Evolutionary conservation across 441 rosid genomes (phyloP).

Genomic region (Erodium texanum): DNA sequence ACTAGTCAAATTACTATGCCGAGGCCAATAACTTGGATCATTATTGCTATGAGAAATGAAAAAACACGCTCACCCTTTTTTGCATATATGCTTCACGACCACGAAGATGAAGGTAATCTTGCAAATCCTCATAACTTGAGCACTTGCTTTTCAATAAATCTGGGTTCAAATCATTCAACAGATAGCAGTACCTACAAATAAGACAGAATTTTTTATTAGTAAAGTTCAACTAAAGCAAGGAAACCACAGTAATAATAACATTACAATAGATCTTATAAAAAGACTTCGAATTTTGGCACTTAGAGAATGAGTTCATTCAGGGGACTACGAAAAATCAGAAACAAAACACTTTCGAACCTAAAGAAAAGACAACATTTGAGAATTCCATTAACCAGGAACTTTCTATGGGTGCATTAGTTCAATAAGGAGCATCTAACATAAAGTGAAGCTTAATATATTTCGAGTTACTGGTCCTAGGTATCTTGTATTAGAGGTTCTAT

Average conservation of each 20-base stretch:
- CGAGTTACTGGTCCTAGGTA: background rate
- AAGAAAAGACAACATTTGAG: background rate
- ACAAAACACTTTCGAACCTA: background rate
- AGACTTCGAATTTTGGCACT: background rate
- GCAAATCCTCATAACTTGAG: conserved; percentile 62
- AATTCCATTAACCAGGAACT: background rate
- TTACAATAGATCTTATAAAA: background rate
- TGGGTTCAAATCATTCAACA: conserved; percentile 68
- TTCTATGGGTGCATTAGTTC: background rate
- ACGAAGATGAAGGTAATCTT: conserved; percentile 62
- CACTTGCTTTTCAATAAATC: conserved; percentile 57
- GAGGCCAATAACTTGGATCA: background rate
- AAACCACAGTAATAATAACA: background rate
- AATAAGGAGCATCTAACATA: background rate
- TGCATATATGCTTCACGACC: conserved; percentile 90
- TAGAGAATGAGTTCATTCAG: background rate
- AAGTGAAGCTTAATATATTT: background rate
- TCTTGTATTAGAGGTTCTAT: background rate
- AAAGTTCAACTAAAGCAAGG: conserved; percentile 3
- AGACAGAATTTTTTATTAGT: conserved; percentile 11
- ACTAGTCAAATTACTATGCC: background rate
- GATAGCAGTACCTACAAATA: conserved; percentile 73
- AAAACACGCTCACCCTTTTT: conserved; percentile 55
- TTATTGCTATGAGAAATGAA: background rate
- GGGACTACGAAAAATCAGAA: background rate